phyloP scores from a whole-genome alignment of 352 stramenopile species.

The Globisporangium cederbergense region DNA sequence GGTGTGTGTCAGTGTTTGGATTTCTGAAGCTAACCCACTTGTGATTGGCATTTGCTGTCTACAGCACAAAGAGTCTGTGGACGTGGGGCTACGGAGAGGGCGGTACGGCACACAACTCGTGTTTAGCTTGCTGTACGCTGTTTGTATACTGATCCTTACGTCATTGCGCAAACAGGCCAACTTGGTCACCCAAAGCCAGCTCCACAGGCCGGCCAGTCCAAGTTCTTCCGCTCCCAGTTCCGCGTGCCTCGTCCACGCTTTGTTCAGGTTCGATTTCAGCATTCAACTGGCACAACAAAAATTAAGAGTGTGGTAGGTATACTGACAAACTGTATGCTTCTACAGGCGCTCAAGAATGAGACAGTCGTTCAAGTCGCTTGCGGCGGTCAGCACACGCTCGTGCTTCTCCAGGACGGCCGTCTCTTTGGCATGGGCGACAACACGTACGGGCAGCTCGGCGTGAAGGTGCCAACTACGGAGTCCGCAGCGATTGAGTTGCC shows the following conservation, averaged over 20 bases:
- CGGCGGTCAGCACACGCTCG: slow-evolving; percentile 65
- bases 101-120: slow-evolving; percentile 15
- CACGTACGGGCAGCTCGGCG: slow-evolving; percentile 60
- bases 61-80: slow-evolving; percentile 65
- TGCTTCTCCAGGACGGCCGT: slow-evolving; percentile 55
- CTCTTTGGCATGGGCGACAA: slow-evolving; percentile 78
- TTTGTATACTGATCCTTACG: neutral
- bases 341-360: slow-evolving; percentile 52
- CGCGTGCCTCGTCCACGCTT: slow-evolving; percentile 63
- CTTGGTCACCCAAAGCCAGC: slow-evolving; percentile 61
- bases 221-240: slow-evolving; percentile 80
- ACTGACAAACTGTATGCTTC: neutral
- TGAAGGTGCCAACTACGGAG: slow-evolving; percentile 29
- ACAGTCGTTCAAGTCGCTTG: slow-evolving; percentile 57
- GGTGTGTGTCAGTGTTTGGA: neutral
- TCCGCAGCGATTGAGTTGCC: slow-evolving; percentile 36
- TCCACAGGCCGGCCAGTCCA: slow-evolving; percentile 48
- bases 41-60: neutral
- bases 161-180: slow-evolving; percentile 31
- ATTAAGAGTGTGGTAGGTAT: neutral
- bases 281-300: neutral
- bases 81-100: slow-evolving; percentile 72
- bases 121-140: no score
- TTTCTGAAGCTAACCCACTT: slow-evolving; percentile 1
- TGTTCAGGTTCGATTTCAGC: slow-evolving; percentile 36